Percentiles rank a stretch among this genome's conserved stretches.
Evolutionary conservation across 1,284 basidiomycete genomes (phyloP).

Genomic region (Afroboletus lepidellus): DNA sequence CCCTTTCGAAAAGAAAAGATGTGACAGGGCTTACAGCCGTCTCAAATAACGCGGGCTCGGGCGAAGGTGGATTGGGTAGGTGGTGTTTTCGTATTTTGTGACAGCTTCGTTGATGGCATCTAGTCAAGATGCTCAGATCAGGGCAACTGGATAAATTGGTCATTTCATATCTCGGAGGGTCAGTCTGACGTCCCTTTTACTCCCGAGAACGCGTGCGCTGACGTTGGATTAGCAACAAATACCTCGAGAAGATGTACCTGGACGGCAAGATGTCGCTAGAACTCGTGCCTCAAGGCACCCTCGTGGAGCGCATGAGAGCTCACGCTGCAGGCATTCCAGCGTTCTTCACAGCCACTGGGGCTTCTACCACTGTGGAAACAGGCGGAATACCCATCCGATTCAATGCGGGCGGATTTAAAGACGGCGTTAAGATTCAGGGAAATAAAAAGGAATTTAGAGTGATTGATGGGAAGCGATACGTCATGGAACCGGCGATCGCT

Average conservation of each 20-base stretch:
- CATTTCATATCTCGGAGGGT: conserved; percentile 86
- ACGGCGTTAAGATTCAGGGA: conserved; percentile 64
- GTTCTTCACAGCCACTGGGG: conserved; percentile 92
- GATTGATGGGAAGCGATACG: conserved; percentile 81
- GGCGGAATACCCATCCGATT: conserved; percentile 41
- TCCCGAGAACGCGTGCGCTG: background rate
- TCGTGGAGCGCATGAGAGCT: conserved; percentile 90
- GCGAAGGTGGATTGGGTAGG: conserved; percentile 75
- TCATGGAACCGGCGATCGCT: conserved; percentile 83
- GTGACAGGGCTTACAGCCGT: conserved; percentile 75
- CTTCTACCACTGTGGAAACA: conserved; percentile 73
- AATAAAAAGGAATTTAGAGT: conserved; percentile 65
- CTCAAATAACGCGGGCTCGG: conserved; percentile 85
- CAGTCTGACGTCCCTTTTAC: conserved; percentile 16
- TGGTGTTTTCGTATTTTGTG: background rate
- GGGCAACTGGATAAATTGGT: conserved; percentile 81
- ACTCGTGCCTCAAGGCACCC: conserved; percentile 85
- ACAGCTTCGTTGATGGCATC: background rate
- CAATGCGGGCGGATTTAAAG: conserved; percentile 58
- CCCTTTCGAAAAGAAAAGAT: conserved; percentile 68
- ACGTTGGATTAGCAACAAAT: conserved; percentile 58
- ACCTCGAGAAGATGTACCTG: conserved; percentile 74
- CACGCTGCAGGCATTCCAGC: conserved; percentile 89
- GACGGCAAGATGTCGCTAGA: conserved; percentile 80
- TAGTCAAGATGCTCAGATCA: conserved; percentile 73